Percentiles rank a stretch among this genome's conserved stretches.
These are phyloP conservation scores for Leishmania mexicana DNA, from an alignment of 208 protist genomes.

Conservation along the genomic window DNA sequence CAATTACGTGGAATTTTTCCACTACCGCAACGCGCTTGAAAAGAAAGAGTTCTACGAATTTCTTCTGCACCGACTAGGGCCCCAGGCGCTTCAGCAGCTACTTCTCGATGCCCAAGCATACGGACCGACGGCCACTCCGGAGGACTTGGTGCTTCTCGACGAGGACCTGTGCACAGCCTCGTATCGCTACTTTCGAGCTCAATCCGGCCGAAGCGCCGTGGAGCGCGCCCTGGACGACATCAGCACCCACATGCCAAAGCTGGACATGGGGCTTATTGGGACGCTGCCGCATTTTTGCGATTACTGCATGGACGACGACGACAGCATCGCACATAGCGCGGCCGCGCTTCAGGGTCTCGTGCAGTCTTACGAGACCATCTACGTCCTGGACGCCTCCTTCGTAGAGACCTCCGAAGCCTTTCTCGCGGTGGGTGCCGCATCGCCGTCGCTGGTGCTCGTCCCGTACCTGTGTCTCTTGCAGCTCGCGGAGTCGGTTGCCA, in stretches of 20 bases:
- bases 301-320: slow-evolving; percentile 51
- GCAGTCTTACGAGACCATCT: slow-evolving; percentile 46
- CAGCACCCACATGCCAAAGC: slow-evolving; percentile 61
- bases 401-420: slow-evolving; percentile 81
- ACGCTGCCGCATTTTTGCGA: slow-evolving; percentile 70
- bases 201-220: slow-evolving; percentile 36
- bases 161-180: slow-evolving; percentile 50
- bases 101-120: slow-evolving; percentile 34
- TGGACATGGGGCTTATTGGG: slow-evolving; percentile 77
- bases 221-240: slow-evolving; percentile 69
- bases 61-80: slow-evolving; percentile 56
- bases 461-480: slow-evolving; percentile 66
- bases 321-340: slow-evolving; percentile 64
- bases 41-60: slow-evolving; percentile 53
- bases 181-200: slow-evolving; percentile 39
- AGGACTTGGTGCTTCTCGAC: slow-evolving; percentile 74
- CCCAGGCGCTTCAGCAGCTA: slow-evolving; percentile 53
- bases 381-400: slow-evolving; percentile 85
- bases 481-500: slow-evolving; percentile 54
- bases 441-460: slow-evolving; percentile 51
- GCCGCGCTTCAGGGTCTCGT: slow-evolving; percentile 37
- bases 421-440: slow-evolving; percentile 43
- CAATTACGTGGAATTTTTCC: slow-evolving; percentile 76
- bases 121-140: slow-evolving; percentile 12
- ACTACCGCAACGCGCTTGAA: slow-evolving; percentile 75